Conservation (phyloP, 148 eudicot species). For the Euryodendron excelsum region DNA sequence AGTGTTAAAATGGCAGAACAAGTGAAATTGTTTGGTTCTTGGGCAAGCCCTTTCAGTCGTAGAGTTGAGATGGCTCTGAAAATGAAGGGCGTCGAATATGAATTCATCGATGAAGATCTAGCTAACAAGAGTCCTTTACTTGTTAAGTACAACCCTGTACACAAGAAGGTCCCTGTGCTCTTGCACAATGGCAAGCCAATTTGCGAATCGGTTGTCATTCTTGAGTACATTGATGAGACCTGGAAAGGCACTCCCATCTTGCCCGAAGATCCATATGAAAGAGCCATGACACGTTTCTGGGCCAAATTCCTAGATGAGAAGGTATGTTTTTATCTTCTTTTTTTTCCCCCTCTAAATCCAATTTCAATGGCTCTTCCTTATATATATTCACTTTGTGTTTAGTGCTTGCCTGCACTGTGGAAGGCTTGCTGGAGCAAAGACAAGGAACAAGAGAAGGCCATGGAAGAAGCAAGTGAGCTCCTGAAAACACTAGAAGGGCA, state of each 20-base stretch:
- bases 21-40: constrained; percentile 21
- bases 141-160: constrained; percentile 31
- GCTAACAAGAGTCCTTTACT: constrained; percentile 23
- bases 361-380: no score
- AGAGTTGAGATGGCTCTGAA: constrained; percentile 34
- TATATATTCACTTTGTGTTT: neutral
- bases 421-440: constrained; percentile 25
- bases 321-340: constrained; percentile 20
- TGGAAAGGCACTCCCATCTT: constrained; percentile 42
- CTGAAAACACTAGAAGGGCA: constrained; percentile 40
- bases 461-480: constrained; percentile 30
- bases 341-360: neutral
- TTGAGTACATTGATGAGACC: constrained; percentile 52
- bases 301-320: constrained; percentile 44
- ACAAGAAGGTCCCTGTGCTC: constrained; percentile 47
- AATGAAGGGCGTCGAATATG: constrained; percentile 28
- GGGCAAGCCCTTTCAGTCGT: constrained; percentile 19
- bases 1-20: constrained; percentile 7
- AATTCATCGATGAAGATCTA: constrained; percentile 26
- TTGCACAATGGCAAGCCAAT: constrained; percentile 43
- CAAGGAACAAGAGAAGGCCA: constrained; percentile 32
- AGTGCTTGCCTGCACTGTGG: constrained; percentile 22
- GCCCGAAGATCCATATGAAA: constrained; percentile 45
- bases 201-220: constrained; percentile 44
- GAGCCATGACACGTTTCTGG: constrained; percentile 56